Percentiles rank a stretch among this genome's conserved stretches.
phyloP scores from a whole-genome alignment of 139 green algal genomes.

The Limnomonas spitsbergensis region DNA sequence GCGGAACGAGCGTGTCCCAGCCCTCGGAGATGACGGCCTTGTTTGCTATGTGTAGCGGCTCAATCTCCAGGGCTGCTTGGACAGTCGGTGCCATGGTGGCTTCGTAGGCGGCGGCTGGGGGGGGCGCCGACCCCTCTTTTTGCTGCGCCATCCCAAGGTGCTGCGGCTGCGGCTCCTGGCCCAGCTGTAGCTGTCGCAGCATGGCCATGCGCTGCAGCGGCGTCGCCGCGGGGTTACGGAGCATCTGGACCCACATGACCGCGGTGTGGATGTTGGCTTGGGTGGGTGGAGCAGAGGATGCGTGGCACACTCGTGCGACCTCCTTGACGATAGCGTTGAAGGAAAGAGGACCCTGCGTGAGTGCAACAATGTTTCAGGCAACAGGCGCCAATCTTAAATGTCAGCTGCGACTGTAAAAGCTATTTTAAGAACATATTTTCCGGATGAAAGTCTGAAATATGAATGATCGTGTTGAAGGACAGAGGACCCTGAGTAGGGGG shows the following conservation, averaged over 20 bases:
- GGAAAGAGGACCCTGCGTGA: too few species aligned
- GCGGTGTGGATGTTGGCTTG: not conserved
- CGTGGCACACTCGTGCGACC: not conserved
- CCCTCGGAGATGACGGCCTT: not conserved
- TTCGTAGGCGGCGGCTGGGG: too few species aligned
- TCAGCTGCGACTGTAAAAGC: too few species aligned
- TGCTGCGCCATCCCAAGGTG: not conserved
- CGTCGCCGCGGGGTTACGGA: not conserved
- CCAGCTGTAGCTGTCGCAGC: not conserved
- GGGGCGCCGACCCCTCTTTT: not conserved
- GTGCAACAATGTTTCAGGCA: too few species aligned
- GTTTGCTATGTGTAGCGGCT: not conserved
- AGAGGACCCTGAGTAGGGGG: too few species aligned
- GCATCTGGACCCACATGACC: not conserved
- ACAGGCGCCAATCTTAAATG: too few species aligned
- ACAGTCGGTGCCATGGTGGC: not conserved
- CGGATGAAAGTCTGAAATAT: too few species aligned
- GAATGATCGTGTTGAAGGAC: too few species aligned
- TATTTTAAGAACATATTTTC: too few species aligned
- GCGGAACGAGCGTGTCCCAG: not conserved
- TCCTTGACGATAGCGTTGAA: not conserved
- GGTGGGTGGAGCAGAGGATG: not conserved
- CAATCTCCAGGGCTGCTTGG: not conserved
- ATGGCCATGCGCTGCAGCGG: not conserved
- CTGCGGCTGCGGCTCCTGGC: not conserved